Conservation (phyloP, 1,284 basidiomycete species). For the Moesziomyces globuligerus region DNA sequence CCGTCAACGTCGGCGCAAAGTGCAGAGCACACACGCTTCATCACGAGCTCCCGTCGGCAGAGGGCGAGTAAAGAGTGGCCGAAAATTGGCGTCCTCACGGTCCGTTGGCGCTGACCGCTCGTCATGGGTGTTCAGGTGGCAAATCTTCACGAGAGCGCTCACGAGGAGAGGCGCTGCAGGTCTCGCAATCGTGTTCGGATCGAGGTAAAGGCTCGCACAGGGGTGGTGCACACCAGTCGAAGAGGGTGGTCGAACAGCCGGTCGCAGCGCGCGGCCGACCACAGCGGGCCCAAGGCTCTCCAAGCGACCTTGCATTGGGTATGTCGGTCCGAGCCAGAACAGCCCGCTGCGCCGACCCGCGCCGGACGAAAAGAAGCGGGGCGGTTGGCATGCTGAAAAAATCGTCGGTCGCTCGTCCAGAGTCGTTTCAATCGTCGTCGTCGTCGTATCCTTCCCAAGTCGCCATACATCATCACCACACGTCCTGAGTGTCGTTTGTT, state of each 20-base stretch:
- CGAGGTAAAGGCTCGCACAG: conserved; percentile 7
- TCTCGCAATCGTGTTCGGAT: conserved; percentile 1
- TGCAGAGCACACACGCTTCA: neutral
- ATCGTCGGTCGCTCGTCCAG: conserved; percentile 14
- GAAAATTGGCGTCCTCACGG: no score
- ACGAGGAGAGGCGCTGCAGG: conserved; percentile 5
- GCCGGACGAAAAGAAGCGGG: conserved; percentile 15
- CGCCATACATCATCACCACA: conserved; percentile 20
- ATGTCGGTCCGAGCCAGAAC: conserved; percentile 49
- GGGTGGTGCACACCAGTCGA: conserved; percentile 27
- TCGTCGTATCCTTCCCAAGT: conserved; percentile 14
- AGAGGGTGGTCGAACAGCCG: conserved; percentile 18
- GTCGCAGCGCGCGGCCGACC: conserved; percentile 17
- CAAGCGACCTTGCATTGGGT: conserved; percentile 46
- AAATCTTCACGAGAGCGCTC: conserved; percentile 4
- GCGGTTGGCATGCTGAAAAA: no score
- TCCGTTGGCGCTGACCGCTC: conserved; percentile 8
- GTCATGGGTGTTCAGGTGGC: conserved; percentile 6
- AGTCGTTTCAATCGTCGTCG: conserved; percentile 1
- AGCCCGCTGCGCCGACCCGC: conserved; percentile 20
- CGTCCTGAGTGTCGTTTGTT: conserved; percentile 3
- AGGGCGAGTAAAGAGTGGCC: neutral
- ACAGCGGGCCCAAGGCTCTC: conserved; percentile 42
- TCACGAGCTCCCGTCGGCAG: conserved; percentile 1
- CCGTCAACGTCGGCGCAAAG: no score